phyloP scores from a whole-genome alignment of 306 rosid genomes.

The Cercis canadensis region DNA sequence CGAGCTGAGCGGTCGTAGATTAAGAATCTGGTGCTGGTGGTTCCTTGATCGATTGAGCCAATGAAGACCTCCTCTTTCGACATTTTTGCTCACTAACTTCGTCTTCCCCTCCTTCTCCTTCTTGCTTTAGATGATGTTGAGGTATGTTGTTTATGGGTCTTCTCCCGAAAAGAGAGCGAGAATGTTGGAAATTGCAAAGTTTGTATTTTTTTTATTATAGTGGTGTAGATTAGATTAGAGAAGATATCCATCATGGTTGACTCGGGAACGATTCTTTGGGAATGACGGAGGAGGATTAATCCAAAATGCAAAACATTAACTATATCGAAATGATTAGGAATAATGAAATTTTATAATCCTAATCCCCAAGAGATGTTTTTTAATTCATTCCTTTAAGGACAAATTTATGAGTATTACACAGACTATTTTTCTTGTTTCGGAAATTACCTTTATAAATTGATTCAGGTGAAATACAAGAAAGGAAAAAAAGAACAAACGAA shows the following conservation, averaged over 20 bases:
- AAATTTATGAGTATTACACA: no score
- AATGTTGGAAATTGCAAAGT: neutral
- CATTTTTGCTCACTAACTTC: constrained; percentile 28
- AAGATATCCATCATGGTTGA: constrained; percentile 7
- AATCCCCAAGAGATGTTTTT: no score
- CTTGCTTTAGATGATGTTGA: neutral
- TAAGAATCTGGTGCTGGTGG: constrained; percentile 85
- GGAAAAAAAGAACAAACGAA: no score
- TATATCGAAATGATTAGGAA: no score
- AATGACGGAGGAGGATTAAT: neutral
- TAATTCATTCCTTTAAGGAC: no score
- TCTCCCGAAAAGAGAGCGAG: neutral
- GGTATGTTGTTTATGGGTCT: neutral
- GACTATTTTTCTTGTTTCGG: neutral
- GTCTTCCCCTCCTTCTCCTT: constrained; percentile 6
- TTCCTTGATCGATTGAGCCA: constrained; percentile 90
- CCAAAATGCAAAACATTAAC: no score
- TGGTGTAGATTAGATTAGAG: no score
- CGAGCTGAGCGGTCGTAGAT: constrained; percentile 61
- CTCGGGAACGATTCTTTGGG: neutral
- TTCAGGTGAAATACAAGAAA: no score
- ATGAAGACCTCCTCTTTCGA: constrained; percentile 53
- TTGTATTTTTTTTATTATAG: no score
- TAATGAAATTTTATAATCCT: no score
- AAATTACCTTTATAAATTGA: no score